Evolutionary conservation across 208 protist species (phyloP), one percentile per base, ranked within the genome.

Genomic region (Spongospora subterranea): DNA sequence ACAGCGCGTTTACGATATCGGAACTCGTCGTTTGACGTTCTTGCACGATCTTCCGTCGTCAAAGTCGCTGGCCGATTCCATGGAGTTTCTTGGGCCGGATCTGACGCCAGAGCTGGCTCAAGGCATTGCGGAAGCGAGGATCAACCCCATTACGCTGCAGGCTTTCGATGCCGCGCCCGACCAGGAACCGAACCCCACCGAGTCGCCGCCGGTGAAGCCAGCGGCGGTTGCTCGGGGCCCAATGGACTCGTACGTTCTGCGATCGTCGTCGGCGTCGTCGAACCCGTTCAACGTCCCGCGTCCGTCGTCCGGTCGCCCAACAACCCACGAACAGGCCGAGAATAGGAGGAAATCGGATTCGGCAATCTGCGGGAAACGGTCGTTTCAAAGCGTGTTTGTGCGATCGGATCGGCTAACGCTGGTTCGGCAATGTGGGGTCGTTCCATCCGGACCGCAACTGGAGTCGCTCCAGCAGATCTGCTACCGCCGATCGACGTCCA

Each of bases 1-100:
- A 43, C n/a, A 82, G 71, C 32, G 90, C 29, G 90, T 91, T 29
- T 91, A 65, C 77, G 90, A 91, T 38, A 64, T 45, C 32, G 50
- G 13, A 17, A 35, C 11, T 35, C 6, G 91, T 0, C 17, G 65
- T 11, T 46, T 91, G 24, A 38, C n/a, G 11, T 43, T 91, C 46
- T 76, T 91, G 35, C 32, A 76, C 17, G 77, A 65, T 64, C 66
- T 91, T 1, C 40, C 90, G 1, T 0, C 17, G 13, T 20, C 1
- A n/a, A 20, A 29, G 13, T 6, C 88, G 6, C 90, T 91, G 38
- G 17, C 11, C 11, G 39, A 91, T 43, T 35, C n/a, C 6, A 6
- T 20, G 71, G n/a, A 35, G 17, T 82, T 82, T n/a, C 71, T 82
- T n/a, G 71, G 71, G 71, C 71, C 71, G 6, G 6, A 82, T n/a